Percentiles rank a stretch among this genome's conserved stretches.
phyloP scores from a whole-genome alignment of 1,139 yeast species.

The Saccharomyces uvarum region DNA sequence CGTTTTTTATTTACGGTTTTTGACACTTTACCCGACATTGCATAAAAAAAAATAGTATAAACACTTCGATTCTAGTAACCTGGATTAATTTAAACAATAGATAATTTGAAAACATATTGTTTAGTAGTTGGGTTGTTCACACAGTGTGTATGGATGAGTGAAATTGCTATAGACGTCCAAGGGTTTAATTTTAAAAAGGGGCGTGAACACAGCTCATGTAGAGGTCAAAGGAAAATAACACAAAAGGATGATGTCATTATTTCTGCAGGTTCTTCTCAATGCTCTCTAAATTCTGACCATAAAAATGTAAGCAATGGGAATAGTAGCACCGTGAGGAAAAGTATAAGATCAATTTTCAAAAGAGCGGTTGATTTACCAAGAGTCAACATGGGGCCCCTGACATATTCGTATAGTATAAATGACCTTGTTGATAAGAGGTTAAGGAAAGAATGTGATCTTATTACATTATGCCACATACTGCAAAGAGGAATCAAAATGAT shows the following conservation, averaged over 20 bases:
- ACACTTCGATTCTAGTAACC: neutral
- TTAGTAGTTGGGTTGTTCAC: neutral
- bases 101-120: neutral
- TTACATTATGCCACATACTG: constrained; percentile 3
- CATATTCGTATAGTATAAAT: constrained; percentile 3
- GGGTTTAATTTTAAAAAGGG: neutral
- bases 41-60: neutral
- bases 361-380: constrained; percentile 3
- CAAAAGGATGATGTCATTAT: neutral
- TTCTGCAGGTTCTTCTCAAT: neutral
- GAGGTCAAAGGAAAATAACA: neutral
- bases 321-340: neutral
- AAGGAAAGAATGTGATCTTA: neutral
- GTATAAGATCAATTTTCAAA: constrained; percentile 1
- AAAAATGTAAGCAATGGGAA: neutral
- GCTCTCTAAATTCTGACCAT: neutral
- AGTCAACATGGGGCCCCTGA: neutral
- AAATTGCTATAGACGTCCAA: neutral
- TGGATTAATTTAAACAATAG: neutral
- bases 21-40: neutral
- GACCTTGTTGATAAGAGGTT: neutral
- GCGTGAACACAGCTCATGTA: neutral
- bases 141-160: neutral
- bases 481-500: constrained; percentile 19
- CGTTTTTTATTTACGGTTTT: neutral